These are phyloP conservation scores for Dictyostelium intermedium DNA, from an alignment of 78 protist genomes.

Conservation along the genomic window DNA sequence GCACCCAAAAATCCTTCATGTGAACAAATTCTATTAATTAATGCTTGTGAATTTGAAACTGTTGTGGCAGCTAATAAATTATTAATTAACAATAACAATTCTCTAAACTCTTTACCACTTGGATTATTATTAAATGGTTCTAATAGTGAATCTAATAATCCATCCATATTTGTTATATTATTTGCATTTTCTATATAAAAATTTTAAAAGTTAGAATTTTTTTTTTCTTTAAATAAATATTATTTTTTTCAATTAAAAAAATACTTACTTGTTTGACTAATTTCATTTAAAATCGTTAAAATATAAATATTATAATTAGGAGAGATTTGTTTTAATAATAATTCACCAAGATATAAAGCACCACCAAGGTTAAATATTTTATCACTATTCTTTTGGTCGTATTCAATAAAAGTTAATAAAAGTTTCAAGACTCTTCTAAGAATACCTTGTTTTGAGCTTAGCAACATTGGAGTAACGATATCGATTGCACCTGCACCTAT, in stretches of 20 bases:
- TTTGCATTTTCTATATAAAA: background rate
- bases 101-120: background rate
- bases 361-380: slow-evolving; percentile 39
- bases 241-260: too few species aligned
- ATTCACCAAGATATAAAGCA: slow-evolving; percentile 12
- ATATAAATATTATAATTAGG: slow-evolving; percentile 20
- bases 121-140: background rate
- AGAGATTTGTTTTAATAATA: slow-evolving; percentile 27
- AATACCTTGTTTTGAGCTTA: background rate
- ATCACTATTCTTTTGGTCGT: slow-evolving; percentile 45
- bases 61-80: background rate
- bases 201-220: background rate
- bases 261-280: slow-evolving; percentile 41
- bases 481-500: slow-evolving; percentile 27
- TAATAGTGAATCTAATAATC: slow-evolving; percentile 9
- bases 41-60: background rate
- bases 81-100: background rate
- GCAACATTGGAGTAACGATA: slow-evolving; percentile 21
- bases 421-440: slow-evolving; percentile 41
- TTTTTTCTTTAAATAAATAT: background rate
- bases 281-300: background rate
- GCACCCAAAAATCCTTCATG: background rate
- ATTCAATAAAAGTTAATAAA: slow-evolving; percentile 31
- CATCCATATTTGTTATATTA: slow-evolving; percentile 18
- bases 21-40: background rate